Evolutionary conservation across 2,329 filamentous ascomycete species (phyloP), one percentile per base, ranked within the genome.

Genomic region (Coniosporium tulheliwenetii): DNA sequence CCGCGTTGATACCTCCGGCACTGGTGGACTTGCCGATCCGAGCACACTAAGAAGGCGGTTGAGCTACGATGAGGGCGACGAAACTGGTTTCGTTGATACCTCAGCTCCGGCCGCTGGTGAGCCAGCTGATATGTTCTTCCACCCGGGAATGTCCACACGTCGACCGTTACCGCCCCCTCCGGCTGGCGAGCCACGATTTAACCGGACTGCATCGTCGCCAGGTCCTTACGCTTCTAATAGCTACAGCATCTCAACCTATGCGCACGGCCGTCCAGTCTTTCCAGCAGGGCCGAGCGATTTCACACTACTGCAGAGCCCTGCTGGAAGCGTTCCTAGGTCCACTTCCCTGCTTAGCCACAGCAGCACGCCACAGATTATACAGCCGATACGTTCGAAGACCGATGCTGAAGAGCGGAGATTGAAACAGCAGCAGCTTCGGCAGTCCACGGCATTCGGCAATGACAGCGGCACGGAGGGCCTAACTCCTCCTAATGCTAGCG

Each of bases 31-130:
- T 26, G 78, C 86, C 45, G 75, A 83, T 43, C 86, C 87, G 2
- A 76, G 70, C 39, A 69, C 68, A 5, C 73, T 63, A 45, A 59
- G 58, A 36, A 65, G 86, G 48, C 75, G 85, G 44, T 68, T 86
- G 51, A 95, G 86, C 60, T 95, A 91, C 51, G 89, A 96, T 50
- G 85, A 94, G 55, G 89, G 85, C 2, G 91, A 95, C 49, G 91
- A 96, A 57, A 71, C 61, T 37, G 58, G 56, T 5, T 52, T 69
- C 31, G 64, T 59, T 47, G 63, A 68, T 37, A 54, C 54, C n/a
- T 50, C 55, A 30, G 49, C 62, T 29, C 57, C 59, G 8, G 59
- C 61, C 43, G 52, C 54, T 29, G 57, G 56, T 30, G 85, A 86
- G 42, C 84, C 85, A 45, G 83, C 82, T 13, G 91, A 94, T 51